Evolutionary conservation across 2,329 filamentous ascomycete species (phyloP).

Genomic region (Pestalotiopsis sp.): DNA sequence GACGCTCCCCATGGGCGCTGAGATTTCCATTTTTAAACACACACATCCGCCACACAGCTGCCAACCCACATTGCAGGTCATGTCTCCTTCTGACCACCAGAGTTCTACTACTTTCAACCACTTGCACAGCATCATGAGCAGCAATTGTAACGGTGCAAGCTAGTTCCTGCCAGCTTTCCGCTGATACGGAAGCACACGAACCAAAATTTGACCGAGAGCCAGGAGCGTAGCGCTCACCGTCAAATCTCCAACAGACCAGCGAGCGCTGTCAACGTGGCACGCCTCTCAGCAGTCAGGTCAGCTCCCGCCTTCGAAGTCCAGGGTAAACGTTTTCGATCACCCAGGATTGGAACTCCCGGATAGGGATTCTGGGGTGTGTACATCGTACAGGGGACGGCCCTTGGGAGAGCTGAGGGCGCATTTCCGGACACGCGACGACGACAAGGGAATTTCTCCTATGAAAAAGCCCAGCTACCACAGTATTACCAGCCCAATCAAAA

Average conservation of each 20-base stretch:
- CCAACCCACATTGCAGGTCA: neutral
- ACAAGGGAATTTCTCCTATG: neutral
- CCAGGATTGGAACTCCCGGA: neutral
- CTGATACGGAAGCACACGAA: neutral
- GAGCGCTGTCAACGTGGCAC: slow-evolving; percentile 9
- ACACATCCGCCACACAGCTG: neutral
- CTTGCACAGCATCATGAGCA: neutral
- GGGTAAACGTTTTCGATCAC: neutral
- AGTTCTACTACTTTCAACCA: neutral
- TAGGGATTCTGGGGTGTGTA: neutral
- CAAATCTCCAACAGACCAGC: neutral
- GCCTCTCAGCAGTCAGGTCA: neutral
- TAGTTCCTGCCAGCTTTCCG: neutral
- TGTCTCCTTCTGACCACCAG: neutral
- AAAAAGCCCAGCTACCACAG: neutral
- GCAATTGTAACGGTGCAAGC: neutral
- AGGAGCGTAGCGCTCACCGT: slow-evolving; percentile 2
- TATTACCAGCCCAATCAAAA: slow-evolving; percentile 1
- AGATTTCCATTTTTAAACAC: neutral
- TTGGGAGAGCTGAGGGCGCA: neutral
- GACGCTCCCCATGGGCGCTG: neutral
- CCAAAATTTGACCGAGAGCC: neutral
- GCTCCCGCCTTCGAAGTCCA: neutral
- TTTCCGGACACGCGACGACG: slow-evolving; percentile 1
- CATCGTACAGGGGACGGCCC: neutral